Percentiles rank a stretch among this genome's conserved stretches.
phyloP scores from a whole-genome alignment of 2,329 filamentous ascomycete species.

The Zasmidium citrigriseum region DNA sequence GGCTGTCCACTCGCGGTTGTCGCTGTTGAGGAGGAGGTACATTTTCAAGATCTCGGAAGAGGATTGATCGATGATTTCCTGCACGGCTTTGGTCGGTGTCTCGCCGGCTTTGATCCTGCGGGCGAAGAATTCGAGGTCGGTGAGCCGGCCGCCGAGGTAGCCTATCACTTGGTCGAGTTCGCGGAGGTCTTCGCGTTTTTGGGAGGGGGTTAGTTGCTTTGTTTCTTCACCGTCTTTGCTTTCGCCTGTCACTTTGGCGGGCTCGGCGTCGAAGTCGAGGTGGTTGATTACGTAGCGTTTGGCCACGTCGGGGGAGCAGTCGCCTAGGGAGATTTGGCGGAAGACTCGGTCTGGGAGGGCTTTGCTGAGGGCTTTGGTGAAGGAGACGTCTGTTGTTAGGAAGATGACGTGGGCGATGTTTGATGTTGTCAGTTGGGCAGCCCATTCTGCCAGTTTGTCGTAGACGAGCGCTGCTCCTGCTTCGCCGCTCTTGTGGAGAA shows the following conservation, averaged over 20 bases:
- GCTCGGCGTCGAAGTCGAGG: conserved; percentile 56
- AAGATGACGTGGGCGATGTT: conserved; percentile 95
- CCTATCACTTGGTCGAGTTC: conserved; percentile 82
- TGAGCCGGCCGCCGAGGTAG: conserved; percentile 85
- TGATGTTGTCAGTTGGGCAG: conserved; percentile 77
- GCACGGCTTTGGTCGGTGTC: conserved; percentile 74
- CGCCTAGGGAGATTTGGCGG: conserved; percentile 79
- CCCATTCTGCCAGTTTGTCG: conserved; percentile 73
- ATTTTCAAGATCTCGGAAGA: conserved; percentile 91
- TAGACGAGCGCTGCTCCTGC: conserved; percentile 46
- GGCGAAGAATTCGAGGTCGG: conserved; percentile 92
- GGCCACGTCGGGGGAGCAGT: conserved; percentile 79
- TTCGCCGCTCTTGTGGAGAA: conserved; percentile 70
- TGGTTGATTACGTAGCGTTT: conserved; percentile 89
- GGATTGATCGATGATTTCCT: conserved; percentile 85
- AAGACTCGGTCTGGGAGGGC: conserved; percentile 90
- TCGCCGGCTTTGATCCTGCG: conserved; percentile 86
- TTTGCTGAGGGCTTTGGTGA: conserved; percentile 82
- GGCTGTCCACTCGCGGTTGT: conserved; percentile 68
- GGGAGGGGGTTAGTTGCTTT: conserved; percentile 47
- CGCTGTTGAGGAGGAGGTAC: conserved; percentile 69
- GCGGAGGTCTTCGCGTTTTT: conserved; percentile 57
- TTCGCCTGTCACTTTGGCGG: conserved; percentile 32
- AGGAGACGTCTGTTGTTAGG: conserved; percentile 85
- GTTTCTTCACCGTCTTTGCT: conserved; percentile 41